A percentile compares a stretch with the other conserved stretches of the same genome.
Conservation (phyloP, 2,329 filamentous ascomycete species). For the Sclerotinia sclerotiorum region DNA sequence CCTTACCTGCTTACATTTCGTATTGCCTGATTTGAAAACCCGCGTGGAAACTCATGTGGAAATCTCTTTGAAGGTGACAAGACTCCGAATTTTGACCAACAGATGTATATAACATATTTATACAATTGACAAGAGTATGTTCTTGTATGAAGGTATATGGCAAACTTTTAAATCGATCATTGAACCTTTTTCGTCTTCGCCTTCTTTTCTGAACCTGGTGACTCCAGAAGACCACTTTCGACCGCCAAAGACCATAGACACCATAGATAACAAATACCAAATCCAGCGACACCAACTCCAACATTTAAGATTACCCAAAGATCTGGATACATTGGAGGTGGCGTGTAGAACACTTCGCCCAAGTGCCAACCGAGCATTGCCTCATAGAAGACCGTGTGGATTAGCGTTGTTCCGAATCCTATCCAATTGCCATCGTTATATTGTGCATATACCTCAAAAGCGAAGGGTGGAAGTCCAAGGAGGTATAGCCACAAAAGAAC, state of each 20-base stretch:
- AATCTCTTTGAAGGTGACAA: neutral
- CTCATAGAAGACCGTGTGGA: conserved; percentile 76
- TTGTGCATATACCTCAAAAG: conserved; percentile 65
- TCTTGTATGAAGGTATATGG: conserved; percentile 33
- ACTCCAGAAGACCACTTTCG: conserved; percentile 49
- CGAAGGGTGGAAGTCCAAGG: conserved; percentile 79
- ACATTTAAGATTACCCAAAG: conserved; percentile 93
- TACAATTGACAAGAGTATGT: conserved; percentile 13
- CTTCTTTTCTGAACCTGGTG: conserved; percentile 31
- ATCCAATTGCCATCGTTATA: conserved; percentile 48
- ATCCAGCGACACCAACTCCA: conserved; percentile 79
- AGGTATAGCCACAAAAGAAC: conserved; percentile 89
- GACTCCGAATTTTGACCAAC: conserved; percentile 1
- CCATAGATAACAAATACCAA: conserved; percentile 87
- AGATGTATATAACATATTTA: conserved; percentile 6
- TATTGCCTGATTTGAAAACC: conserved; percentile 10
- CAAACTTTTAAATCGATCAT: conserved; percentile 33
- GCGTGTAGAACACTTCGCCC: conserved; percentile 63
- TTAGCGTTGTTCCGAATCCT: conserved; percentile 59
- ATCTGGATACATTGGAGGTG: conserved; percentile 80
- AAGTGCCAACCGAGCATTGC: conserved; percentile 81
- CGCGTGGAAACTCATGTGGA: neutral
- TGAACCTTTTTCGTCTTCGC: conserved; percentile 31
- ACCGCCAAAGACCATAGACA: conserved; percentile 68
- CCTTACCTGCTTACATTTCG: conserved; percentile 21